Conservation (phyloP, 1,139 yeast species). For the Blastobotrys serpentis region DNA sequence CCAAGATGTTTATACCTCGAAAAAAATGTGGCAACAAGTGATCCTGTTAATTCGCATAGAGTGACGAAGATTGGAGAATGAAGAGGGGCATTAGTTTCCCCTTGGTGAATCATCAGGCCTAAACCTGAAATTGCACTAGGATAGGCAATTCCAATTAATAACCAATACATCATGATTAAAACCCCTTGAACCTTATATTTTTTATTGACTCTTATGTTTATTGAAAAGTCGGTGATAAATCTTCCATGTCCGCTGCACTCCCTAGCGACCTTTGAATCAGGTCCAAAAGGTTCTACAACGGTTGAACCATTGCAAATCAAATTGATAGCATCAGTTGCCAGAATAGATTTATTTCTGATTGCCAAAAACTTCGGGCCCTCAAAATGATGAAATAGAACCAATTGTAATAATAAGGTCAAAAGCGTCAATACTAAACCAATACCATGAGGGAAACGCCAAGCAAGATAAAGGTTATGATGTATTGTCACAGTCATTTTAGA, state of each 20-base stretch:
- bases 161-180: background rate
- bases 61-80: background rate
- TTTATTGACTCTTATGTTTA: background rate
- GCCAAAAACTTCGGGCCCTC: background rate
- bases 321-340: background rate
- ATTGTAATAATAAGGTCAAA: background rate
- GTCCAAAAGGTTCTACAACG: background rate
- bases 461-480: background rate
- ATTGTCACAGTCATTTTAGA: background rate
- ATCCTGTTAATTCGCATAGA: background rate
- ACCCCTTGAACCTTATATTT: background rate
- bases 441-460: background rate
- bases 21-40: background rate
- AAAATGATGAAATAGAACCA: background rate
- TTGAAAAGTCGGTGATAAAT: background rate
- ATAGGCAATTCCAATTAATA: background rate
- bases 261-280: background rate
- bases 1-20: background rate
- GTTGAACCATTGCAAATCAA: background rate
- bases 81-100: background rate
- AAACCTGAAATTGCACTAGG: background rate
- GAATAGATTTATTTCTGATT: background rate
- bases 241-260: background rate
- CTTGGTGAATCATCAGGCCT: background rate
- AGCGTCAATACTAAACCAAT: background rate